These are phyloP conservation scores for Zymoseptoria pseudotritici DNA, from an alignment of 2,329 filamentous ascomycete species.

Conservation along the genomic window DNA sequence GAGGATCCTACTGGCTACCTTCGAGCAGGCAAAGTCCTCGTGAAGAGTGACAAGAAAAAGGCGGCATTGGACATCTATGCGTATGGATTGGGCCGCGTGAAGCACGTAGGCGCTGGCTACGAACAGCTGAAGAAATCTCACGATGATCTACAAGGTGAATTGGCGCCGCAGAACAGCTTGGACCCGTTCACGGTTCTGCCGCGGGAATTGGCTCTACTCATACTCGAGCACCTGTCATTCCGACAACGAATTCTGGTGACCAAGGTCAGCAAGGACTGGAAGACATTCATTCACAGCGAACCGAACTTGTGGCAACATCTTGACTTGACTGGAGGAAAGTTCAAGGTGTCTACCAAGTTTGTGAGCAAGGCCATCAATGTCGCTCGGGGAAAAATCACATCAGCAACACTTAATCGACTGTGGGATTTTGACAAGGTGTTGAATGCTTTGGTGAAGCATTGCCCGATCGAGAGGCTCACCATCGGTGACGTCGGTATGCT, in stretches of 20 bases:
- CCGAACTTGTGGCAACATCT: conserved; percentile 46
- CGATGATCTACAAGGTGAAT: conserved; percentile 37
- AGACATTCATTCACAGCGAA: conserved; percentile 41
- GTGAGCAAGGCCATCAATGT: conserved; percentile 37
- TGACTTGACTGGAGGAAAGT: conserved; percentile 41
- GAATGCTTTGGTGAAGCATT: conserved; percentile 31
- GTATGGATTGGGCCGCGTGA: conserved; percentile 49
- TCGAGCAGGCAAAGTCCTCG: conserved; percentile 44
- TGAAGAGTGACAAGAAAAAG: conserved; percentile 44
- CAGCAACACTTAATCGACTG: conserved; percentile 31
- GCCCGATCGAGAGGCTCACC: conserved; percentile 29
- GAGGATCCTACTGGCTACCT: conserved; percentile 52
- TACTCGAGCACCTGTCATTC: conserved; percentile 48
- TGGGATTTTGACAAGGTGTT: conserved; percentile 34
- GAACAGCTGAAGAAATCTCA: conserved; percentile 32
- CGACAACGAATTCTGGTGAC: conserved; percentile 41
- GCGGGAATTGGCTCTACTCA: conserved; percentile 45
- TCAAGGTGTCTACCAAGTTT: conserved; percentile 36
- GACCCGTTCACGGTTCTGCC: conserved; percentile 50
- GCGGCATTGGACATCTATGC: conserved; percentile 51
- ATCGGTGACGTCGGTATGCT: conserved; percentile 27
- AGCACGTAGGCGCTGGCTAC: conserved; percentile 31
- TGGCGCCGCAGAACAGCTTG: conserved; percentile 37
- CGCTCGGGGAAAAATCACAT: conserved; percentile 31
- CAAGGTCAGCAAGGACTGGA: conserved; percentile 51